A percentile compares a stretch with the other conserved stretches of the same genome.
phyloP scores from a whole-genome alignment of 2,329 filamentous ascomycete genomes.

The Geoglossum cookeanum region DNA sequence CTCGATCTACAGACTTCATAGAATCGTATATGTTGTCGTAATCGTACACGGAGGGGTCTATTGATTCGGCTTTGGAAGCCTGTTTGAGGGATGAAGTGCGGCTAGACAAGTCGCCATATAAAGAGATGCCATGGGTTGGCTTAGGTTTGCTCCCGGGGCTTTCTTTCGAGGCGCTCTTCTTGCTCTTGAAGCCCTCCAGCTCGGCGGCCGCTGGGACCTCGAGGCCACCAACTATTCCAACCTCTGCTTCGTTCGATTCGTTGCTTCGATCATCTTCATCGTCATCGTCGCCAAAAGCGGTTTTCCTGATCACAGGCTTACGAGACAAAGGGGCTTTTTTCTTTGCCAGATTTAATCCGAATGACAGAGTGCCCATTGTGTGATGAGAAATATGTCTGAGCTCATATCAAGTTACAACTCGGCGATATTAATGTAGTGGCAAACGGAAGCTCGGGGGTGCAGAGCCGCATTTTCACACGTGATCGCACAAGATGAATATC shows the following conservation, averaged over 20 bases:
- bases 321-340: constrained; percentile 33
- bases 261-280: constrained; percentile 31
- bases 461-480: not conserved
- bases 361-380: constrained; percentile 21
- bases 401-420: too few relatives aligned
- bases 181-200: constrained; percentile 10
- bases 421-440: not conserved
- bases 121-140: constrained; percentile 18
- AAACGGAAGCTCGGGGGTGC: not conserved
- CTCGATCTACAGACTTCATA: constrained; percentile 33
- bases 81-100: constrained; percentile 42
- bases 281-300: constrained; percentile 38
- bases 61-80: constrained; percentile 41
- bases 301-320: constrained; percentile 30
- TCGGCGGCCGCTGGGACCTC: constrained; percentile 26
- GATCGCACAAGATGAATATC: not conserved
- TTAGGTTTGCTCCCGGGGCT: constrained; percentile 16
- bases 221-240: constrained; percentile 42
- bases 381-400: not conserved
- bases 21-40: constrained; percentile 72
- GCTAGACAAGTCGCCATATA: constrained; percentile 48
- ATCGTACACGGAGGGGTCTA: constrained; percentile 64
- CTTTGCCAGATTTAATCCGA: constrained; percentile 41
- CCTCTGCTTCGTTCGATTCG: constrained; percentile 19
- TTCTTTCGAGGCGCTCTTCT: constrained; percentile 17